phyloP scores from a whole-genome alignment of 129 eudicot species.

The Ambrosia trifida region DNA sequence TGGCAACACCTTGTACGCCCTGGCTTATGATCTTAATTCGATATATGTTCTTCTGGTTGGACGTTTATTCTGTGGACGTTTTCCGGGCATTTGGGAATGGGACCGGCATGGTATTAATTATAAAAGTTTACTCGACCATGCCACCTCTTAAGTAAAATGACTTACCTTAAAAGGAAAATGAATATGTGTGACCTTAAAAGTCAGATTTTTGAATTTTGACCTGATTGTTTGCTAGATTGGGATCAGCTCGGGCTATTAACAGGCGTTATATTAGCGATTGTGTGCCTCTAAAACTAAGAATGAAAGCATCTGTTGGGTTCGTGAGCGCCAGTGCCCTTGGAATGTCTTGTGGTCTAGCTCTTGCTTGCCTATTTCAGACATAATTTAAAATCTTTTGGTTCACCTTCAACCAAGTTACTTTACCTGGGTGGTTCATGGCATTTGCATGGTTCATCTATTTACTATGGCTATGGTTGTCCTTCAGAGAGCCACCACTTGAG shows the following conservation, averaged over 20 bases:
- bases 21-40: constrained; percentile 65
- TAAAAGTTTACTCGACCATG: too few species aligned
- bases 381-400: constrained; percentile 41
- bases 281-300: constrained; percentile 50
- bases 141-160: too few species aligned
- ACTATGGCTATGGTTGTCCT: constrained; percentile 43
- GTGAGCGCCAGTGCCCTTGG: constrained; percentile 72
- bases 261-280: constrained; percentile 70
- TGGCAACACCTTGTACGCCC: constrained; percentile 57
- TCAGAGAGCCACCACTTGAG: constrained; percentile 48
- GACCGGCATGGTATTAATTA: too few species aligned
- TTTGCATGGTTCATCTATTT: constrained; percentile 58
- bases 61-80: constrained; percentile 54
- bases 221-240: constrained; percentile 44
- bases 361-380: constrained; percentile 58
- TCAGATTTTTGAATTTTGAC: constrained; percentile 8
- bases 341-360: constrained; percentile 70
- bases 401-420: constrained; percentile 54
- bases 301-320: constrained; percentile 65
- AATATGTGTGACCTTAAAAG: not conserved
- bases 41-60: constrained; percentile 57
- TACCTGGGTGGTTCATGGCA: constrained; percentile 75
- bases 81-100: too few species aligned
- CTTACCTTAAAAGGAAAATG: too few species aligned
- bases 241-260: constrained; percentile 69